These are phyloP conservation scores for Pythium insidiosum DNA, from an alignment of 352 stramenopile species.

Conservation along the genomic window DNA sequence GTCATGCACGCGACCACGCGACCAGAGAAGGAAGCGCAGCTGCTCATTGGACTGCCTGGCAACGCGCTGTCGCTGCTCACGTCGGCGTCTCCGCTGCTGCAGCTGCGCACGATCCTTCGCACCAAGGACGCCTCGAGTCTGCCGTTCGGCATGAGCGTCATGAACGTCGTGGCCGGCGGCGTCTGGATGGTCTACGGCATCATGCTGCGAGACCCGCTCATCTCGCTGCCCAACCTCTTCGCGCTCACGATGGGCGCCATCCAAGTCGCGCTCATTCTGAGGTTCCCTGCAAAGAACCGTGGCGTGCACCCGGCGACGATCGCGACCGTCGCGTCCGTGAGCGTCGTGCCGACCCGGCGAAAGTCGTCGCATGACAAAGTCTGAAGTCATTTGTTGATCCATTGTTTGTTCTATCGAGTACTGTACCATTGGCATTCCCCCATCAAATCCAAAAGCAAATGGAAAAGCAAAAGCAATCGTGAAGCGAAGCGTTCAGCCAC, in stretches of 20 bases:
- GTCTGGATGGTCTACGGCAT: slow-evolving; percentile 67
- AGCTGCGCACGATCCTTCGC: slow-evolving; percentile 57
- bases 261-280: slow-evolving; percentile 55
- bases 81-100: slow-evolving; percentile 53
- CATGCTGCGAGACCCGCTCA: slow-evolving; percentile 46
- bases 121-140: slow-evolving; percentile 58
- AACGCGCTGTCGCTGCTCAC: slow-evolving; percentile 70
- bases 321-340: background rate
- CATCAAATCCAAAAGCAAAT: no score
- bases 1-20: slow-evolving; percentile 33
- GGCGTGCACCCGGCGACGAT: no score
- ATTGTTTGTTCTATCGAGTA: no score
- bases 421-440: no score
- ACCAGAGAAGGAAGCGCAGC: slow-evolving; percentile 34
- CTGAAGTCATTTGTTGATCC: slow-evolving; percentile 1
- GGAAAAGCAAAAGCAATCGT: background rate
- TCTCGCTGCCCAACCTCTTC: slow-evolving; percentile 70
- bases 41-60: slow-evolving; percentile 65
- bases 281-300: no score
- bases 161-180: slow-evolving; percentile 60
- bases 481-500: no score
- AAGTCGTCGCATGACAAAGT: slow-evolving; percentile 19
- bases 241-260: slow-evolving; percentile 60
- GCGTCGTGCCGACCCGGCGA: slow-evolving; percentile 1
- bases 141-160: slow-evolving; percentile 69